phyloP scores from a whole-genome alignment of 257 asterid genomes.

The Nicotiana otophora region DNA sequence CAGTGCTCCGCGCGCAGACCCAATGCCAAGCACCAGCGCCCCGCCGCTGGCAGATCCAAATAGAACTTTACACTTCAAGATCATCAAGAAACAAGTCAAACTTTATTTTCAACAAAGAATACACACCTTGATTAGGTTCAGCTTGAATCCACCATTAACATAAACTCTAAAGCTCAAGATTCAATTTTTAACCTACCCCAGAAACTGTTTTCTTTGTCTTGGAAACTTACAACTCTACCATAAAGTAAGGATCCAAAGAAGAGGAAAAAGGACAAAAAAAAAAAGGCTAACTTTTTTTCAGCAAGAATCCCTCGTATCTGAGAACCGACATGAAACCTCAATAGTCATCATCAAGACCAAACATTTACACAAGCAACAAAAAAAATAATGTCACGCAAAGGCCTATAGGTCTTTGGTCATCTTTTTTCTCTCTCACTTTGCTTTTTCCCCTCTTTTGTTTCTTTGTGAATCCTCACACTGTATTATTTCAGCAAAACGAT shows the following conservation, averaged over 20 bases:
- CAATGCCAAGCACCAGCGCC: too few relatives aligned
- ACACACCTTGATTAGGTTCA: slow-evolving; percentile 10
- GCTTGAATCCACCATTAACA: slow-evolving; percentile 6
- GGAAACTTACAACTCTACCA: not conserved
- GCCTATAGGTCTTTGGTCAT: slow-evolving; percentile 9
- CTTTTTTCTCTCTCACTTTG: slow-evolving; percentile 4
- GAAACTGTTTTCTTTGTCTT: not conserved
- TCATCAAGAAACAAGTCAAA: slow-evolving; percentile 5
- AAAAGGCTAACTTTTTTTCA: slow-evolving; percentile 21
- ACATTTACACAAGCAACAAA: slow-evolving; percentile 41
- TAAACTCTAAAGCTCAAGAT: slow-evolving; percentile 7
- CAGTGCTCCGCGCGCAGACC: too few relatives aligned
- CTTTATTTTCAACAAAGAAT: slow-evolving; percentile 10
- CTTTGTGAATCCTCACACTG: slow-evolving; percentile 21
- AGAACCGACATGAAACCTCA: slow-evolving; percentile 50
- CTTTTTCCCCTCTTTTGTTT: slow-evolving; percentile 20
- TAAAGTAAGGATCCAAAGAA: slow-evolving; percentile 16
- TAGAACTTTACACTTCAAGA: slow-evolving; percentile 12
- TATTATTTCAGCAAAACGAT: slow-evolving; percentile 31
- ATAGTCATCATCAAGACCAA: slow-evolving; percentile 40
- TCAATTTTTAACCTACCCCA: slow-evolving; percentile 6
- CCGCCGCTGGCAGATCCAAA: too few relatives aligned
- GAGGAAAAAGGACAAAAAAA: not conserved
- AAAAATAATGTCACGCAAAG: slow-evolving; percentile 13
- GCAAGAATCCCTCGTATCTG: too few relatives aligned